phyloP scores from a whole-genome alignment of 2,329 filamentous ascomycete species.

The Scedosporium aurantiacum region DNA sequence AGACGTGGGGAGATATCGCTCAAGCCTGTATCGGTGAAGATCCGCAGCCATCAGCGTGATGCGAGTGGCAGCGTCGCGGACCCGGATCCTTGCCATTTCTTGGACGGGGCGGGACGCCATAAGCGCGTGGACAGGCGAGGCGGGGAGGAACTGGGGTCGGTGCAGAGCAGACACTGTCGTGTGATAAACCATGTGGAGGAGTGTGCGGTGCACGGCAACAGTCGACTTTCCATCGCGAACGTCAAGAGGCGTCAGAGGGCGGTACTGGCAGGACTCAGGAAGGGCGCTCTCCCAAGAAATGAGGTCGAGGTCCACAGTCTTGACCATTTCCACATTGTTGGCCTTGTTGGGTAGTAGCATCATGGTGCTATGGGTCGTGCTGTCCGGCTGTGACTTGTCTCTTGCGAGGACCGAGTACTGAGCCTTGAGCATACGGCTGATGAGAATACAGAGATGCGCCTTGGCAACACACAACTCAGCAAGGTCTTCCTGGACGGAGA shows the following conservation, averaged over 20 bases:
- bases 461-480: constrained; percentile 87
- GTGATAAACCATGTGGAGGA: constrained; percentile 88
- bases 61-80: constrained; percentile 71
- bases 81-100: constrained; percentile 70
- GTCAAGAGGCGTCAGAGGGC: constrained; percentile 41
- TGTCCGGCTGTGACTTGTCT: constrained; percentile 67
- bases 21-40: constrained; percentile 60
- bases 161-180: constrained; percentile 86
- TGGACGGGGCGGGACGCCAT: constrained; percentile 57
- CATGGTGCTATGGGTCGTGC: constrained; percentile 66
- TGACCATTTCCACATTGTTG: constrained; percentile 70
- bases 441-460: constrained; percentile 77
- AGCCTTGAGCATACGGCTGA: constrained; percentile 78
- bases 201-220: constrained; percentile 61
- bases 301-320: constrained; percentile 67
- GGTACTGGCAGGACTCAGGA: constrained; percentile 60
- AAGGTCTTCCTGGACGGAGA: constrained; percentile 63
- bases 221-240: constrained; percentile 49
- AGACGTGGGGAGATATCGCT: constrained; percentile 73
- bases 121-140: constrained; percentile 43
- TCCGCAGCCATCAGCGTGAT: constrained; percentile 78
- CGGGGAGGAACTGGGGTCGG: constrained; percentile 79
- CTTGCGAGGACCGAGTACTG: constrained; percentile 88
- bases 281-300: constrained; percentile 66
- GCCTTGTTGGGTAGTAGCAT: constrained; percentile 87